These are phyloP conservation scores for Pythium monospermum DNA, from an alignment of 352 stramenopile species.

Conservation along the genomic window DNA sequence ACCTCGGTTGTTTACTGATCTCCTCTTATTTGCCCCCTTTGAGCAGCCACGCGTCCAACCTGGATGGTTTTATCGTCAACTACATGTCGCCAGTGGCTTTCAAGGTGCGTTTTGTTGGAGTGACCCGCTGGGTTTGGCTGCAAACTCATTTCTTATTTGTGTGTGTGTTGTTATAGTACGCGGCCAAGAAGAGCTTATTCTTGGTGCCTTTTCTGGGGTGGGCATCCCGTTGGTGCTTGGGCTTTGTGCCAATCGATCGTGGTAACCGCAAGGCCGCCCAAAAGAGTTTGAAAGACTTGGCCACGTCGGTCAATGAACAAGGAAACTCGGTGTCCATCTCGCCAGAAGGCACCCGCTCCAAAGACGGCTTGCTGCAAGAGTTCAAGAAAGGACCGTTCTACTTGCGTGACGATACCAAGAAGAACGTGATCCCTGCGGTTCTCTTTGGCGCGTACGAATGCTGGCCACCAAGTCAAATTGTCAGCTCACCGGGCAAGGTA, in stretches of 20 bases:
- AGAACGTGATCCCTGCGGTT: slow-evolving; percentile 71
- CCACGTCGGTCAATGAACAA: slow-evolving; percentile 58
- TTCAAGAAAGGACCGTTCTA: slow-evolving; percentile 89
- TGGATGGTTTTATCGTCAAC: slow-evolving; percentile 84
- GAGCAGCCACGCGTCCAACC: slow-evolving; percentile 69
- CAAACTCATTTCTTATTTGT: too few relatives aligned
- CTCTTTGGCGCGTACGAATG: slow-evolving; percentile 81
- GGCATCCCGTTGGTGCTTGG: slow-evolving; percentile 66
- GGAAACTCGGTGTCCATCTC: slow-evolving; percentile 81
- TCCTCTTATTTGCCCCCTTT: background rate
- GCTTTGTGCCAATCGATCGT: slow-evolving; percentile 77
- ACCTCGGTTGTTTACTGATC: slow-evolving; percentile 6
- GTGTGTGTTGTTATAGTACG: slow-evolving; percentile 37
- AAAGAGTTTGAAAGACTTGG: slow-evolving; percentile 66
- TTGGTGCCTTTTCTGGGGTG: slow-evolving; percentile 75
- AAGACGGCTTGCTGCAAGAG: slow-evolving; percentile 74
- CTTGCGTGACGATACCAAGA: slow-evolving; percentile 75
- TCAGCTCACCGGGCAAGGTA: slow-evolving; percentile 68
- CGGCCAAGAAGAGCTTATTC: slow-evolving; percentile 83
- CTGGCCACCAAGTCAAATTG: slow-evolving; percentile 70
- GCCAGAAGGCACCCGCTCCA: slow-evolving; percentile 78
- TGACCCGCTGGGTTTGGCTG: background rate
- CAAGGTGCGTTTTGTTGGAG: slow-evolving; percentile 34
- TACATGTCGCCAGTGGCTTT: slow-evolving; percentile 57
- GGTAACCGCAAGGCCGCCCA: slow-evolving; percentile 56